phyloP scores from a whole-genome alignment of 1,284 basidiomycete species.

The Tetrapyrgos nigripes region DNA sequence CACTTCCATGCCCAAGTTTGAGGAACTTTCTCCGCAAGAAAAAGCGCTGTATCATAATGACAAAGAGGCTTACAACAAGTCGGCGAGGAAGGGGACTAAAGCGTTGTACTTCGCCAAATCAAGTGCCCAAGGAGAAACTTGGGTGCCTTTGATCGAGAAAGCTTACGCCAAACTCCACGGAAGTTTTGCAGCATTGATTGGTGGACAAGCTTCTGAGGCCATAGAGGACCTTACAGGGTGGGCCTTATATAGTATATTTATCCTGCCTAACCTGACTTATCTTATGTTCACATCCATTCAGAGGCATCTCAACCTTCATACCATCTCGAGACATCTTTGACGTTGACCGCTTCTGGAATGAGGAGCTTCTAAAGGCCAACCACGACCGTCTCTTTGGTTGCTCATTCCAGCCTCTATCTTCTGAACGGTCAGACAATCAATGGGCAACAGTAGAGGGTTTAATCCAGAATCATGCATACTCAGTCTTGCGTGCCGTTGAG shows the following conservation, averaged over 20 bases:
- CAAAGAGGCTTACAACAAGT: conserved; percentile 29
- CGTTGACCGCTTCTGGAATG: conserved; percentile 47
- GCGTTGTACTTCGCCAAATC: conserved; percentile 34
- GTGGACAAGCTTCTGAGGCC: conserved; percentile 49
- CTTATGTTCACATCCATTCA: no score
- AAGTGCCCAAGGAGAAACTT: conserved; percentile 34
- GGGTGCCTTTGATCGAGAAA: conserved; percentile 59
- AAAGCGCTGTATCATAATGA: conserved; percentile 34
- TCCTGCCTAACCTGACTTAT: conserved; percentile 1
- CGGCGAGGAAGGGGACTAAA: conserved; percentile 32
- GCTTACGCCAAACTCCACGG: conserved; percentile 61
- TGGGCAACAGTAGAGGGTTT: conserved; percentile 44
- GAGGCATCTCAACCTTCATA: conserved; percentile 49
- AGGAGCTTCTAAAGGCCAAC: conserved; percentile 48
- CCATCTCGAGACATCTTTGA: conserved; percentile 50
- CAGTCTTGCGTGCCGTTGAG: conserved; percentile 55
- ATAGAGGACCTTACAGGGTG: conserved; percentile 59
- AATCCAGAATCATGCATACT: conserved; percentile 55
- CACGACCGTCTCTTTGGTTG: conserved; percentile 54
- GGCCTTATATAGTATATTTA: conserved; percentile 10
- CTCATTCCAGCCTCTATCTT: conserved; percentile 39
- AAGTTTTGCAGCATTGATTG: conserved; percentile 47
- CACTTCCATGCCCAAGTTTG: conserved; percentile 32
- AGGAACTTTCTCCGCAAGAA: conserved; percentile 23
- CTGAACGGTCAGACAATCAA: conserved; percentile 35